phyloP scores from a whole-genome alignment of 2,329 filamentous ascomycete genomes.

The Neonectria sp. region DNA sequence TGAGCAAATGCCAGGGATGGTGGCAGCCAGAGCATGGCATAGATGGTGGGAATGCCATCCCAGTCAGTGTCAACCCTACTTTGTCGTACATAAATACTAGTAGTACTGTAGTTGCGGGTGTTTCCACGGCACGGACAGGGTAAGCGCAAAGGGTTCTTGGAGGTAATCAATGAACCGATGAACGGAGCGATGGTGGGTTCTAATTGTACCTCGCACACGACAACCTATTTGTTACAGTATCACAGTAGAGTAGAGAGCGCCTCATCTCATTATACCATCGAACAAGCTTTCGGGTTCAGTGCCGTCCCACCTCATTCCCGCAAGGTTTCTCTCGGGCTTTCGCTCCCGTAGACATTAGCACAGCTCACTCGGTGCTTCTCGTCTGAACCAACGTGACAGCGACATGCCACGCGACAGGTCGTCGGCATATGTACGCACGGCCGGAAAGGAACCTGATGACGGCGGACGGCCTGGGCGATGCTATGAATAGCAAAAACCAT shows the following conservation, averaged over 20 bases:
- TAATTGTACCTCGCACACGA: neutral
- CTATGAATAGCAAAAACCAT: constrained; percentile 29
- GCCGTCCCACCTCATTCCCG: too few species aligned
- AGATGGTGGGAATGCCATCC: constrained; percentile 19
- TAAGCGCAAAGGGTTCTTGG: neutral
- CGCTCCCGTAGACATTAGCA: neutral
- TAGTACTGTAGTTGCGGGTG: too few species aligned
- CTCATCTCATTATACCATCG: too few species aligned
- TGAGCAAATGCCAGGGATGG: constrained; percentile 12
- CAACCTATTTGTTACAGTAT: neutral
- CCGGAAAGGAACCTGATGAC: neutral
- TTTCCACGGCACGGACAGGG: too few species aligned
- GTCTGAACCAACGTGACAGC: constrained; percentile 5
- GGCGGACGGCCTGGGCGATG: neutral
- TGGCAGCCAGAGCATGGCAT: neutral
- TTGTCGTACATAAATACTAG: neutral
- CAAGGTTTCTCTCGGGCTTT: neutral
- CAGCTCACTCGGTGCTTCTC: neutral
- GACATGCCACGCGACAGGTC: constrained; percentile 1
- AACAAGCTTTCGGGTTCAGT: too few species aligned
- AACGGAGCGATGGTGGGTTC: constrained; percentile 6
- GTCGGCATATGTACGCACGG: constrained; percentile 2
- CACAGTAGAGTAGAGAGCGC: too few species aligned
- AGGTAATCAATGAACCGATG: constrained; percentile 12
- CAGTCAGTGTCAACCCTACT: constrained; percentile 8